Percentiles rank a stretch among this genome's conserved stretches.
These are phyloP conservation scores for Candida berthetii DNA, from an alignment of 805 yeast species.

Conservation along the genomic window DNA sequence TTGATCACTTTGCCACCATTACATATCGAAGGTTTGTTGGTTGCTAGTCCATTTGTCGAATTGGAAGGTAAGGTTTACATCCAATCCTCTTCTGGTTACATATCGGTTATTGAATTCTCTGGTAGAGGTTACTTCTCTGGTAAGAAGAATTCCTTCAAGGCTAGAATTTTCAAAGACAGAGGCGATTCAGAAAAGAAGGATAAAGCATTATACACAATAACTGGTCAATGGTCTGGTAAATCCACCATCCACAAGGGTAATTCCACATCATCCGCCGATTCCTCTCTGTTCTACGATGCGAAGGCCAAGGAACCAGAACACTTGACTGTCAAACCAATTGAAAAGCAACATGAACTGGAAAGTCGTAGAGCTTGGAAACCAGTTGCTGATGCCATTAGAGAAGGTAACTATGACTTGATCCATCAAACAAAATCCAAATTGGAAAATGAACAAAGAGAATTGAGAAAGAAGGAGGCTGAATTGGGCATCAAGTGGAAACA, in stretches of 20 bases:
- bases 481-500: conserved; percentile 65
- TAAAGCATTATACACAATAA: conserved; percentile 69
- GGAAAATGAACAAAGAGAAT: conserved; percentile 80
- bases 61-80: conserved; percentile 84
- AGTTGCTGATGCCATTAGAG: conserved; percentile 82
- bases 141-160: conserved; percentile 89
- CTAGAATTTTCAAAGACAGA: conserved; percentile 58
- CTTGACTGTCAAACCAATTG: conserved; percentile 72
- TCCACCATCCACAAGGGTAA: conserved; percentile 60
- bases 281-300: conserved; percentile 61
- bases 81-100: conserved; percentile 75
- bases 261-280: conserved; percentile 36
- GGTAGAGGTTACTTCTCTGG: conserved; percentile 97
- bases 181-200: conserved; percentile 44
- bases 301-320: conserved; percentile 41
- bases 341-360: conserved; percentile 75
- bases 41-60: conserved; percentile 92
- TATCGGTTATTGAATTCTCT: conserved; percentile 67
- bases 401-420: conserved; percentile 71
- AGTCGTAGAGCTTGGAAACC: conserved; percentile 84
- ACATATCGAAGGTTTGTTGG: conserved; percentile 89
- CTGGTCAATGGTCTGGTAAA: conserved; percentile 89
- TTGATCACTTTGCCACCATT: conserved; percentile 87
- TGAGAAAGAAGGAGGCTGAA: conserved; percentile 67
- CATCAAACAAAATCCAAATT: conserved; percentile 68